Percentiles rank a stretch among this genome's conserved stretches.
Evolutionary conservation across 371 early-diverging fungal genomes (phyloP).

Genomic region (Rhizopus microsporus): DNA sequence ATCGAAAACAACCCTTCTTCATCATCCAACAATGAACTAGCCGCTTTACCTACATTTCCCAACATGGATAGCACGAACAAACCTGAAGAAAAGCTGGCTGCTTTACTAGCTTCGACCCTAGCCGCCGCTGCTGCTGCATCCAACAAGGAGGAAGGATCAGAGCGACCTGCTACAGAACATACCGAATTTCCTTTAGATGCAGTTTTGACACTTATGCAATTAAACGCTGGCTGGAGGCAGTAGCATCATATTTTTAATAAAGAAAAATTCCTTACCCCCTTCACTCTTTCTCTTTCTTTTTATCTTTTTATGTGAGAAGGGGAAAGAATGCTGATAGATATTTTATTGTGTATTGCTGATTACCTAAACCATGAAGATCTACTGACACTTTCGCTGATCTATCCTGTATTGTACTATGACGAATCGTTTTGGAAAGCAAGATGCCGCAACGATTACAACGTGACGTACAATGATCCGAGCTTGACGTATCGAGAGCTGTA

Average conservation of each 20-base stretch:
- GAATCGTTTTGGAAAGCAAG: neutral
- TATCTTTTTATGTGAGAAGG: neutral
- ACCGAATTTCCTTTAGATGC: conserved; percentile 67
- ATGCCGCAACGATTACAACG: neutral
- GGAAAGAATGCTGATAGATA: neutral
- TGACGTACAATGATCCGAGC: neutral
- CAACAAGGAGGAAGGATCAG: conserved; percentile 1
- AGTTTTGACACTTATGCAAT: conserved; percentile 64
- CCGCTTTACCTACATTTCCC: neutral
- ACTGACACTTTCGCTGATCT: neutral
- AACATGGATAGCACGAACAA: conserved; percentile 5
- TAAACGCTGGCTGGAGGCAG: conserved; percentile 64
- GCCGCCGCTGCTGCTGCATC: conserved; percentile 26
- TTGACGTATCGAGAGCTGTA: neutral
- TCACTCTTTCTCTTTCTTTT: neutral
- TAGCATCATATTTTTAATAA: conserved; percentile 15
- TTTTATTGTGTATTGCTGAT: neutral
- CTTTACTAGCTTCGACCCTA: conserved; percentile 22
- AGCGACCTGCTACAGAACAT: neutral
- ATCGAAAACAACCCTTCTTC: conserved; percentile 4
- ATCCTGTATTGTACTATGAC: neutral
- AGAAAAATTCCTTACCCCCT: neutral
- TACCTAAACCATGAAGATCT: neutral
- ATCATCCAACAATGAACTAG: conserved; percentile 1
- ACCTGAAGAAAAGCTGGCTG: conserved; percentile 33